Conservation (phyloP, 371 early-diverging fungal species). For the Nematocida ironsii region DNA sequence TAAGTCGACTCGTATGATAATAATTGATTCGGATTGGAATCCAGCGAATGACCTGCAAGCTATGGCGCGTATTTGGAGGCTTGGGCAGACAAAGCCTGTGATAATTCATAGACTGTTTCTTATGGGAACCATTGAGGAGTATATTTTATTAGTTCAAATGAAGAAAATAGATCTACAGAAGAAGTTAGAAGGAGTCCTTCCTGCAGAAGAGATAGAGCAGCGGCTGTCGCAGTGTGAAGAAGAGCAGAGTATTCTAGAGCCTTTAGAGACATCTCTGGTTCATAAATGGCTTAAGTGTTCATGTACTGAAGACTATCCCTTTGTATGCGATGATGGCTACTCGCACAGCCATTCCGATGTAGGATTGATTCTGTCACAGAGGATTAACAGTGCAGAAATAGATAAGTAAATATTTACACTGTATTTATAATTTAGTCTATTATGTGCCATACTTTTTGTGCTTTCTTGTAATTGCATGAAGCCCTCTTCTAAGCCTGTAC, state of each 20-base stretch:
- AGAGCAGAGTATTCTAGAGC: background rate
- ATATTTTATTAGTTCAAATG: conserved; percentile 53
- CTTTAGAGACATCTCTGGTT: conserved; percentile 32
- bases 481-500: background rate
- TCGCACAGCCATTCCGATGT: conserved; percentile 23
- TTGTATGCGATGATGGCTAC: conserved; percentile 8
- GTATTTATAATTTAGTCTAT: background rate
- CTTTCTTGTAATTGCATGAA: background rate
- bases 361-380: conserved; percentile 28
- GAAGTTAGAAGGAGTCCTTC: conserved; percentile 23
- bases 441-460: background rate
- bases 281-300: conserved; percentile 40
- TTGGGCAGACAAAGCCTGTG: conserved; percentile 76
- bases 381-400: conserved; percentile 11
- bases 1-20: conserved; percentile 85
- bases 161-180: conserved; percentile 54
- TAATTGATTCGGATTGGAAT: conserved; percentile 91
- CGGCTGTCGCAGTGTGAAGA: conserved; percentile 44
- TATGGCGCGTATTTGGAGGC: conserved; percentile 82
- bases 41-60: conserved; percentile 91
- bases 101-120: conserved; percentile 51
- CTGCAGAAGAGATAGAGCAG: conserved; percentile 39
- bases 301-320: conserved; percentile 29
- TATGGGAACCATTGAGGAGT: conserved; percentile 55
- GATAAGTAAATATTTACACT: background rate